Base-by-base conservation (phyloP, 2,329 filamentous ascomycete species). In the Fusarium chlamydosporum region DNA sequence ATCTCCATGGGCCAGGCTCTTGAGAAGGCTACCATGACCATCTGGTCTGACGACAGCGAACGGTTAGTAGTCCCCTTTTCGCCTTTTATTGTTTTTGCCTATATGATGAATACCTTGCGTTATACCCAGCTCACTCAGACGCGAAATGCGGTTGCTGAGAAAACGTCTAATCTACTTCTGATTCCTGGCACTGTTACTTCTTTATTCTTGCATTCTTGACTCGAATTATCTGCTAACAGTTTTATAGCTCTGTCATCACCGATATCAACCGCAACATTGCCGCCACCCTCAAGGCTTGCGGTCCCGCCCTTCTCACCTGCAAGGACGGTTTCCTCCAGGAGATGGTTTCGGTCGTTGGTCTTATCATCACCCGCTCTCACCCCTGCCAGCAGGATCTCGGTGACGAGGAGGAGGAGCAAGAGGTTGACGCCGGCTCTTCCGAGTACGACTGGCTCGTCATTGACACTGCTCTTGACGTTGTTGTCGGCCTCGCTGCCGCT, bases 61-160 rank as follows among this genome's bases (percentile, higher is more conserved):
- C 89, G 94, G 94, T 97, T 91, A 78, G 95, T 93, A 70, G 18
- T 31, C 13, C 27, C 43, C 50, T 37, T 65, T 65, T 52, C 57
- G 26, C 57, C 59, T 60, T 67, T 61, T 66, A 58, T 67, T 74
- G 40, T 60, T 67, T 57, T 52, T 71, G 52, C 76, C 79, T 77
- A 82, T 76, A 90, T 93, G 94, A 97, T 97, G 94, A 97, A 62
- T 85, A 88, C 84, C 81, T 84, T 88, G 89, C 92, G 93, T 94
- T 94, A 95, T 88, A 95, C 95, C 94, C 94, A 97, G 94, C 94
- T 97, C 95, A 97, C 94, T 97, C 93, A 92, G 92, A 98, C 91
- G 90, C 92, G 83, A 87, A 83, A 82, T 89, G 92, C 89, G 89
- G 83, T 89, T 97, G 93, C 92, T 93, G 93, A 90, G 90, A 96